Base-by-base conservation (phyloP, 2,329 filamentous ascomycete species). In the Paracoccidioides brasiliensis region DNA sequence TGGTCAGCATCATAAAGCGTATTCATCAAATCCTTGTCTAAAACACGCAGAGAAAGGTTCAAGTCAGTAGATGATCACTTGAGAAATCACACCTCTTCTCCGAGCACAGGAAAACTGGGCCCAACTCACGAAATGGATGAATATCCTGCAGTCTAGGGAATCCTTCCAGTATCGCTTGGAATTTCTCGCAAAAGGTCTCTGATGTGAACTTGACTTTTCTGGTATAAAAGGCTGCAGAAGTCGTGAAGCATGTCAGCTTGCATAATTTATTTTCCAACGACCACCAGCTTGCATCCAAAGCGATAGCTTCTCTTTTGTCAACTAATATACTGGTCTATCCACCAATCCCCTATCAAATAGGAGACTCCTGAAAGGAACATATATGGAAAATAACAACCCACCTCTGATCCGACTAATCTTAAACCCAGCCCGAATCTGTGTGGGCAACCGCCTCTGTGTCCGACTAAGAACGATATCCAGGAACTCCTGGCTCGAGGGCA, bases 1-100 rank as follows among this genome's bases (percentile, higher is more conserved):
- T 95, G 90, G 78, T 98, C 91, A 71, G 89, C 88, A 82, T 96
- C 91, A 78, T 97, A 98, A 48, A 98, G 85, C 22, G 93, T 97
- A 76, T 98, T 97, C 76, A 98, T 85, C 67, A 94, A 77, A 74
- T 90, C 85, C 75, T 86, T 85, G 76, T 85, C 74, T 76, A 56
- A 15, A 48, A n/a, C 40, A 30, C 22, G 55, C 43, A 48, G 56
- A 65, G 59, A 66, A 62, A 30, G 22, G 15, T 32, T n/a, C 14
- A 3, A 32, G 35, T 52, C 22, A 52, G 38, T 7, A 9, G 22
- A 10, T 14, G 28, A 57, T 51, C 52, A 38, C 40, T 41, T 46
- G 14, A 33, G 38, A 49, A 52, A 30, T 54, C 41, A 68, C 62
- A 58, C 66, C 64, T 28, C 28, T 22, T 15, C 30, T 7, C 14